A percentile compares a stretch with the other conserved stretches of the same genome.
Conservation (phyloP, 2,329 filamentous ascomycete genomes). For the Didymella segeticola region DNA sequence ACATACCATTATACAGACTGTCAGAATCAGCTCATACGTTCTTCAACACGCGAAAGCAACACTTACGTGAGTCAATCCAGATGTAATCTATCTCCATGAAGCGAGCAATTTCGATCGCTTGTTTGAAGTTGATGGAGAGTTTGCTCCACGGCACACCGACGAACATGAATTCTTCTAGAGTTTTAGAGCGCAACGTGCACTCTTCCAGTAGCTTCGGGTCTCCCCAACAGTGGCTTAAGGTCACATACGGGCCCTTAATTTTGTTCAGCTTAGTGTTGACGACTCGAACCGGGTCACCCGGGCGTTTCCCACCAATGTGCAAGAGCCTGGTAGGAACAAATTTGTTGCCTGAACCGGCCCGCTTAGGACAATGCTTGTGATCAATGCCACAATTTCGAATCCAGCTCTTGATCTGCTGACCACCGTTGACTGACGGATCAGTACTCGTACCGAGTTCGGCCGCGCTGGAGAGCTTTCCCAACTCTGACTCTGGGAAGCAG, state of each 20-base stretch:
- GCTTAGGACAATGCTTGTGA: constrained; percentile 17
- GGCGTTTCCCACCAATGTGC: constrained; percentile 19
- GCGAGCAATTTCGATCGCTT: constrained; percentile 33
- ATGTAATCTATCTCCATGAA: constrained; percentile 32
- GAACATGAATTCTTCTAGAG: constrained; percentile 16
- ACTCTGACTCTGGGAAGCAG: background rate
- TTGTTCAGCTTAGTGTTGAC: constrained; percentile 22
- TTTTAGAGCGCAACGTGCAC: constrained; percentile 8
- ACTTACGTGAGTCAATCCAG: constrained; percentile 38
- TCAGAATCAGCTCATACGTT: too few species aligned
- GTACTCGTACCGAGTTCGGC: background rate
- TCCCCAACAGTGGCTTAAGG: constrained; percentile 36
- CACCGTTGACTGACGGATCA: background rate
- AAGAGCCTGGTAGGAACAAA: constrained; percentile 34
- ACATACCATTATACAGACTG: too few species aligned
- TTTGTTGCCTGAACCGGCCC: constrained; percentile 4
- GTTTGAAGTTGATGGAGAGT: constrained; percentile 31
- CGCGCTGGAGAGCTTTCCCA: background rate
- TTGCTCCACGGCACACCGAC: constrained; percentile 24
- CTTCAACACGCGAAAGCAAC: too few species aligned
- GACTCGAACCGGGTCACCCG: constrained; percentile 12
- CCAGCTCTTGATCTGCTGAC: constrained; percentile 16
- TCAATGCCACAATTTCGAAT: constrained; percentile 12
- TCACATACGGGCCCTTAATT: constrained; percentile 27
- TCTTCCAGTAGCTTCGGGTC: constrained; percentile 12